A percentile compares a stretch with the other conserved stretches of the same genome.
Evolutionary conservation across 129 eudicot genomes (phyloP).

Genomic region (Deinandra increscens): DNA sequence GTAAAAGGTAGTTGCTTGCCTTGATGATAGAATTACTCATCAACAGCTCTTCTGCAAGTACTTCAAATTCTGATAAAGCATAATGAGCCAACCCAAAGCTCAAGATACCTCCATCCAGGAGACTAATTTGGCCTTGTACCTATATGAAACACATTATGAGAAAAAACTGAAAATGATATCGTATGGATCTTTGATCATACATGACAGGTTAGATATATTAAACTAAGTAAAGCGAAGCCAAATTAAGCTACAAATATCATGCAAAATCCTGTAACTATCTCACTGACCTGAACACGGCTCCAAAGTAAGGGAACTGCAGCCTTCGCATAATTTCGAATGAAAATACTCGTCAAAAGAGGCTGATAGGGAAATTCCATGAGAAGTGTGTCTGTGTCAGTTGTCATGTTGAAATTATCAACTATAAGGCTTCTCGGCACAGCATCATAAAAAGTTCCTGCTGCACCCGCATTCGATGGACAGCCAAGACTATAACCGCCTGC

Average conservation of each 20-base stretch:
- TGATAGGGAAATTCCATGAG: slow-evolving; percentile 84
- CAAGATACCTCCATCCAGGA: slow-evolving; percentile 65
- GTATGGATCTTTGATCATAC: slow-evolving; percentile 7
- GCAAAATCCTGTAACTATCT: background rate
- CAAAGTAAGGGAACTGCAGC: slow-evolving; percentile 96
- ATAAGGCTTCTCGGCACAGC: slow-evolving; percentile 90
- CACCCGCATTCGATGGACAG: slow-evolving; percentile 87
- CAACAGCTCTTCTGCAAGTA: slow-evolving; percentile 91
- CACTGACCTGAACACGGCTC: slow-evolving; percentile 94
- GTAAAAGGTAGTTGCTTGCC: slow-evolving; percentile 41
- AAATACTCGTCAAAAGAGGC: slow-evolving; percentile 86
- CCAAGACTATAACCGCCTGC: slow-evolving; percentile 94
- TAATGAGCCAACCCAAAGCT: slow-evolving; percentile 95
- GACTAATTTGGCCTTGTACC: slow-evolving; percentile 97
- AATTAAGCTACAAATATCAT: background rate
- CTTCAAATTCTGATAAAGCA: slow-evolving; percentile 92
- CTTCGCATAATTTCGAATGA: slow-evolving; percentile 63
- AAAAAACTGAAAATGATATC: slow-evolving; percentile 3
- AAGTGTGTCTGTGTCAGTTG: slow-evolving; percentile 83
- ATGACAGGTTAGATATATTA: background rate
- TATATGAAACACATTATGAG: slow-evolving; percentile 24
- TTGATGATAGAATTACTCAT: slow-evolving; percentile 92
- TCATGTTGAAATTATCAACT: slow-evolving; percentile 66
- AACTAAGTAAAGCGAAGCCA: background rate
- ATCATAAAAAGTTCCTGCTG: slow-evolving; percentile 95